Evolutionary conservation across 768 basidiomycete species (phyloP).

Genomic region (Tephrocybe sp.): DNA sequence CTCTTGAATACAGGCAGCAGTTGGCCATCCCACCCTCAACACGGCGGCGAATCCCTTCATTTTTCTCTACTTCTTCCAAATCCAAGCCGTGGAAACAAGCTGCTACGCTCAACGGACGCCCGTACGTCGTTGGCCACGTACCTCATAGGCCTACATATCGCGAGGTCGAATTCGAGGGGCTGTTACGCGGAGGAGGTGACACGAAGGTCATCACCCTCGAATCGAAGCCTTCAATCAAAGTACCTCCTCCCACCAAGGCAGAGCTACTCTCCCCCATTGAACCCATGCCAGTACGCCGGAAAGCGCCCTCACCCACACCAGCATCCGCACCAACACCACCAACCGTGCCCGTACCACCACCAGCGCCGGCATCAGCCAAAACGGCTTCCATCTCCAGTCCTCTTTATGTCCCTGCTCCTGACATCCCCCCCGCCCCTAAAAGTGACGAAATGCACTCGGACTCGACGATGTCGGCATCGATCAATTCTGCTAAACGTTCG

Average conservation of each 20-base stretch:
- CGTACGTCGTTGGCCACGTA: conserved; percentile 66
- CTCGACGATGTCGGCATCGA: conserved; percentile 27
- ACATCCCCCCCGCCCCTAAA: conserved; percentile 23
- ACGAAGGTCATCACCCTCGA: conserved; percentile 46
- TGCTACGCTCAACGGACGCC: conserved; percentile 77
- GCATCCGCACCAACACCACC: not conserved
- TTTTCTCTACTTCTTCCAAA: conserved; percentile 56
- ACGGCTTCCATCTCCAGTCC: conserved; percentile 21
- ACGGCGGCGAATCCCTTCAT: conserved; percentile 65
- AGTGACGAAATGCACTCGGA: conserved; percentile 37
- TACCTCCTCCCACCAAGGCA: conserved; percentile 5
- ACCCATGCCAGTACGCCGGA: not conserved
- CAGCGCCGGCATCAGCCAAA: not conserved
- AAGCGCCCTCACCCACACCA: not conserved
- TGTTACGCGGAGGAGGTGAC: conserved; percentile 54
- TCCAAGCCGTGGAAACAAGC: conserved; percentile 77
- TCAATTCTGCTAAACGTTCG: conserved; percentile 36
- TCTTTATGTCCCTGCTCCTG: conserved; percentile 21
- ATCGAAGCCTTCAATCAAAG: conserved; percentile 24
- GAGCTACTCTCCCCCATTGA: not conserved
- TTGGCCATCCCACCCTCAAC: conserved; percentile 54
- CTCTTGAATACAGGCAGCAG: conserved; percentile 80
- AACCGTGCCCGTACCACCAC: conserved; percentile 14
- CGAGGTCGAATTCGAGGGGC: conserved; percentile 79
- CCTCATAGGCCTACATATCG: conserved; percentile 51